Evolutionary conservation across 257 asterid species (phyloP).

Genomic region (Solanum pennellii): DNA sequence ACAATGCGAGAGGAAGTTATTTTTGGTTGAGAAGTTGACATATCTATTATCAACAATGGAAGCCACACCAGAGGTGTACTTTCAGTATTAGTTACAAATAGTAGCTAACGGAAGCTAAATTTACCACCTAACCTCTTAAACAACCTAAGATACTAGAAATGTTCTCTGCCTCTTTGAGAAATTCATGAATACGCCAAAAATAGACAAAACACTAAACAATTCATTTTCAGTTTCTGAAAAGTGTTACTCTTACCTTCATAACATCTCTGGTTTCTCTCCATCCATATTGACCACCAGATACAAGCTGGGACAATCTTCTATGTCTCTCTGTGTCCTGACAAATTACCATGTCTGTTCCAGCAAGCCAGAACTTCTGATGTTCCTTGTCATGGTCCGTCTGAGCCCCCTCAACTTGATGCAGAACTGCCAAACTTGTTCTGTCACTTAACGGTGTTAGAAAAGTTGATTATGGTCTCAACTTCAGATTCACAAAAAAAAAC

Average conservation of each 20-base stretch:
- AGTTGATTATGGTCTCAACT: not conserved
- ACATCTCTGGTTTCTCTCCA: not conserved
- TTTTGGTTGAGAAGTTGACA: not conserved
- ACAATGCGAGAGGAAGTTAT: not conserved
- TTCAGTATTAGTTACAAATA: not conserved
- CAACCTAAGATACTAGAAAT: not conserved
- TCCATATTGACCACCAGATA: not conserved
- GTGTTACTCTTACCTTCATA: not conserved
- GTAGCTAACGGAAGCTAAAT: not conserved
- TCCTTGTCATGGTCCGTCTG: not conserved
- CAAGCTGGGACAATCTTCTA: not conserved
- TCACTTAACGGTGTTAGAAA: not conserved
- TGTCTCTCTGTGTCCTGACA: not conserved
- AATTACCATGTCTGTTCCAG: not conserved
- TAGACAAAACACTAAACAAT: not conserved
- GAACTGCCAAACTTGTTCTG: not conserved
- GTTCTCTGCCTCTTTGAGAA: not conserved
- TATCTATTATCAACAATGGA: not conserved
- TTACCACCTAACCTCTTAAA: not conserved
- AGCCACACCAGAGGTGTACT: not conserved
- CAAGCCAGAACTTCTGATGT: not conserved
- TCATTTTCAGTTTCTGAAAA: not conserved
- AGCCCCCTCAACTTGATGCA: not conserved
- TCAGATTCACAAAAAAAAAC: not conserved
- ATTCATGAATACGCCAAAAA: not conserved